A percentile compares a stretch with the other conserved stretches of the same genome.
Evolutionary conservation across 139 green algal species (phyloP).

Genomic region (Astrephomene gubernaculifera): DNA sequence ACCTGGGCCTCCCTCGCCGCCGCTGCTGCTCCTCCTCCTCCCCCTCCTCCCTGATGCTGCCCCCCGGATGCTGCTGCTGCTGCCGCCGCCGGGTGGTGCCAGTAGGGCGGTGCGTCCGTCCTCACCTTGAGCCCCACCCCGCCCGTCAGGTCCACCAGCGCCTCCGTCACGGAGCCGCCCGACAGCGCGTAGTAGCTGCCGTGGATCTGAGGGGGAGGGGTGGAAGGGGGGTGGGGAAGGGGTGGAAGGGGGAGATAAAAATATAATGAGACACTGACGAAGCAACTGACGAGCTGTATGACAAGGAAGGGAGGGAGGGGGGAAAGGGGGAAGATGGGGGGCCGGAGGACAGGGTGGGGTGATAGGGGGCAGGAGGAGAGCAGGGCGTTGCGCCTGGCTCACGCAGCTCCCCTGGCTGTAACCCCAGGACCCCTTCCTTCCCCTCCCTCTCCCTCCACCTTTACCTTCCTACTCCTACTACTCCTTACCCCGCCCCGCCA

Average conservation of each 20-base stretch:
- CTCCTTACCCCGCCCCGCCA: neutral
- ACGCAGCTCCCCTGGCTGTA: neutral
- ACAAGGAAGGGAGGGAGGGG: too few species aligned
- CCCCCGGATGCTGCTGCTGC: neutral
- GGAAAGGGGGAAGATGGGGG: neutral
- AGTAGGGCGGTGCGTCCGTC: slow-evolving; percentile 39
- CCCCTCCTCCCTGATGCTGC: slow-evolving; percentile 19
- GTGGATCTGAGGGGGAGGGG: slow-evolving; percentile 55
- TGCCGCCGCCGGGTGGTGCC: neutral
- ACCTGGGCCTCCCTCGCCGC: too few species aligned
- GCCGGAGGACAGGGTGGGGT: neutral
- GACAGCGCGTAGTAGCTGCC: slow-evolving; percentile 62
- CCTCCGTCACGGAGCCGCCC: slow-evolving; percentile 55
- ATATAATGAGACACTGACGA: too few species aligned
- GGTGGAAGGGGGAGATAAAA: neutral
- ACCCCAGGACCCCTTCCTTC: neutral
- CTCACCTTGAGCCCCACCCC: slow-evolving; percentile 62
- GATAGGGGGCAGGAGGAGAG: too few species aligned
- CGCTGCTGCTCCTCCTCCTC: neutral
- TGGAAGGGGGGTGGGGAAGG: neutral
- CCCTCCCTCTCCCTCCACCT: neutral
- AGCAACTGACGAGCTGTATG: too few species aligned
- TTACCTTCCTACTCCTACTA: neutral
- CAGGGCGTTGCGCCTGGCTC: neutral
- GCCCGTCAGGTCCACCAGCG: slow-evolving; percentile 70